Base-by-base conservation (phyloP, 2,329 filamentous ascomycete genomes). In the Xylaria digitata region DNA sequence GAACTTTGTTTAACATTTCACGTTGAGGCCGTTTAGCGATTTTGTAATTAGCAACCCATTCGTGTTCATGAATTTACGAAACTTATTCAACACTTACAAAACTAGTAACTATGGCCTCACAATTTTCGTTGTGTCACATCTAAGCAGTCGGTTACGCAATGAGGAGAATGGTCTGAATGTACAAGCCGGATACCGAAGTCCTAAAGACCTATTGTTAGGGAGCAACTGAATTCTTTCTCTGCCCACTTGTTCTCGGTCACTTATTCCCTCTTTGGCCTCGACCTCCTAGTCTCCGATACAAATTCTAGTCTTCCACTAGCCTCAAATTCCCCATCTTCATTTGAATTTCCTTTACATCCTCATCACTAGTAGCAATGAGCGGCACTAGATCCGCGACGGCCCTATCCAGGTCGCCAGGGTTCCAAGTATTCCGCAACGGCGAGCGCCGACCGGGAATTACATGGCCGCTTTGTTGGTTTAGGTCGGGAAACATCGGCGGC, bases 341-440 rank as follows among this genome's bases (percentile, higher is more conserved):
- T 1, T 5, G 26, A 26, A 26, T 26, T 11, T 3, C 15, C 13
- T 37, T 21, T 1, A 13, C 52, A n/a, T 56, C n/a, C 13, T 7
- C 30, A 5, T 3, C 2, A 1, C 19, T 23, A 13, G 15, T 6
- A 8, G n/a, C 15, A 52, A 17, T 30, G 17, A 52, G 4, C 32
- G 40, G 5, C 8, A 30, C n/a, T 19, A 48, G 15, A 9, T 42
- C 50, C 11, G 13, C 45, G 7, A 32, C 37, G 13, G 70, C 26
- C 34, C 59, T 45, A 1, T 26, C 56, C 30, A 67, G 57, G 7
- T 72, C 63, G 1, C 59, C 59, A 9, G 63, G 34, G 4, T 54
- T 53, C 58, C 63, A 69, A 34, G 62, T 73, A 13, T 60, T 23
- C 8, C 68, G 49, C 1, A 71, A 50, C 1, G 69, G 60, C 4